Base-by-base conservation (phyloP, 352 stramenopile genomes). In the Phytophthora ramorum region DNA sequence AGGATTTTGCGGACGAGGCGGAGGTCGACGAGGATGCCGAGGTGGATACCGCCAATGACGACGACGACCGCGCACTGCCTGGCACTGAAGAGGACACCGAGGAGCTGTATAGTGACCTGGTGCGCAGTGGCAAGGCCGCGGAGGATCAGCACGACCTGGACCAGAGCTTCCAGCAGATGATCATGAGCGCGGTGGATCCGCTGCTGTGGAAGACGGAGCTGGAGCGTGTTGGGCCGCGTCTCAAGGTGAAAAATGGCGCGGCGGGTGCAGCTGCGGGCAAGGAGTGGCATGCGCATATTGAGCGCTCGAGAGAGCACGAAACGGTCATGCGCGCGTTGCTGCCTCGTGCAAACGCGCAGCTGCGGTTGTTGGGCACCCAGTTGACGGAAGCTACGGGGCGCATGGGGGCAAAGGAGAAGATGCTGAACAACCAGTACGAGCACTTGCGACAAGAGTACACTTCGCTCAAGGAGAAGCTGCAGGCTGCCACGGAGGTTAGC, bases 111-210 rank as follows among this genome's bases (percentile, higher is more conserved):
- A 87, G 75, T 19, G 81, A 91, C 35, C 64, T 71, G 9, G 76
- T 85, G 17, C 64, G 43, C n/a, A 69, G 67, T 16, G 64, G 43
- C 37, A 69, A 73, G 35, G 24, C 44, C 8, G 38, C 38, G 0
- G 76, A 91, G 19, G 74, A 85, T 17, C 69, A 68, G 16, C 74
- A 87, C 28, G 61, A 60, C 34, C 64, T 92, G 9, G 85, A 93
- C 57, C 79, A 91, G 58, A 92, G 82, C 32, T 89, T 84, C 62
- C 84, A 93, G 69, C 85, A 95, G 61, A 95, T 95, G 82, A 95
- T 95, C 73, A 66, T 92, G 51, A 92, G 85, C 59, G 74, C 89
- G 35, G 83, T 95, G 51, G 75, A 95, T 47, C 87, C 87, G 43
- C 50, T 92, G 62, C 70, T 93, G 16, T 93, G 87, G 87, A 92